Base-by-base conservation (phyloP, 495 filamentous ascomycete genomes). In the Staphylotrichum longicolle region DNA sequence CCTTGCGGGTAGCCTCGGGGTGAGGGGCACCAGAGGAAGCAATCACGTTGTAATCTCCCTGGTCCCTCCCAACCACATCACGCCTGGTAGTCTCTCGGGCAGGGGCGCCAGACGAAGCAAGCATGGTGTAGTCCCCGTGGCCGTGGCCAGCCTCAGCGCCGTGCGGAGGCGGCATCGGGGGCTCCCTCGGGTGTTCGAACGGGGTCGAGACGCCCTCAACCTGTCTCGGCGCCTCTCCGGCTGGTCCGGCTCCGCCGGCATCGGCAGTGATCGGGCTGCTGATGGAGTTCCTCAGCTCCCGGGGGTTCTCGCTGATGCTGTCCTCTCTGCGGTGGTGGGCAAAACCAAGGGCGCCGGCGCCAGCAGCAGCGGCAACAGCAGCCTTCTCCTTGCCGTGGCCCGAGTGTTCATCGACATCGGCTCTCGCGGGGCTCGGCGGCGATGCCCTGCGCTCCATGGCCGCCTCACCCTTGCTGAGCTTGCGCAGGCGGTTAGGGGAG, bases 311-410 rank as follows among this genome's bases (percentile, higher is more conserved):
- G 41, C 34, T 65, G 39, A 32, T 48, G 55, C 55, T 57, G 33
- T 57, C 35, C 20, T 12, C 62, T 15, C 67, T 60, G 10, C 37
- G 62, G 40, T 64, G 64, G n/a, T 70, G 70, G 32, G 62, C 30
- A 15, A 66, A 35, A 40, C 67, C 64, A 35, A 63, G 60, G 3
- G 57, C 62, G 1, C 63, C 62, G 33, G 66, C 54, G 9, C 66
- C 72, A 11, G 66, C 68, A 4, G 70, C 67, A 9, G 66, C 66
- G n/a, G 65, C 72, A 10, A 59, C 58, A 6, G 67, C 68, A n/a
- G 68, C 65, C 50, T 69, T 70, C 41, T 72, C 57, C 57, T 64
- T 74, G 14, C 40, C 15, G 41, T 54, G 61, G 55, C 46, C 47
- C 41, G 14, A 45, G 6, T 54, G 63, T 6, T 62, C 51, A 14